A percentile compares a stretch with the other conserved stretches of the same genome.
These are phyloP conservation scores for Cladophialophora psammophila DNA, from an alignment of 2,329 filamentous ascomycete genomes.

Conservation along the genomic window DNA sequence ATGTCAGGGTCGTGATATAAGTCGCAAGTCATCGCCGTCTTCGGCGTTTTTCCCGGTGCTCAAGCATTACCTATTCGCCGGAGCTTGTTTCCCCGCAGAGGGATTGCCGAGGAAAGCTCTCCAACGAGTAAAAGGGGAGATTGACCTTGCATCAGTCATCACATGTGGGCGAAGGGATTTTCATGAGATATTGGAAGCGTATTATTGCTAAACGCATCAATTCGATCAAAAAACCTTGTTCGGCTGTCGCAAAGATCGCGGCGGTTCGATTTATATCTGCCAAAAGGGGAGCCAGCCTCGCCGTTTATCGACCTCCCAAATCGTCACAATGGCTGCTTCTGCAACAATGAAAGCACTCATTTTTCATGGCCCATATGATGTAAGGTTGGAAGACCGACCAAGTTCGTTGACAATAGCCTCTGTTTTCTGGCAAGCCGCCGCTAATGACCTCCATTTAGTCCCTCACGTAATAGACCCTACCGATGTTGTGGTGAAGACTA, in stretches of 20 bases:
- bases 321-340: not conserved
- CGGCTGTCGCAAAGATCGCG: not conserved
- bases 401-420: not conserved
- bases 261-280: not conserved
- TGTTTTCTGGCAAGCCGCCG: not conserved
- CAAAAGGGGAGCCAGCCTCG: not conserved
- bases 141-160: not conserved
- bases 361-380: constrained; percentile 24
- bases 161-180: not conserved
- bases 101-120: not conserved
- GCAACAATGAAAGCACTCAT: constrained; percentile 22
- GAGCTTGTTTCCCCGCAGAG: constrained; percentile 2
- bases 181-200: not conserved
- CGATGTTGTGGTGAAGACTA: constrained; percentile 85
- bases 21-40: not conserved
- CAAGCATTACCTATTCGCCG: not conserved
- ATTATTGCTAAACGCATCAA: not conserved
- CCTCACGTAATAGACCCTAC: constrained; percentile 56
- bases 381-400: constrained; percentile 17
- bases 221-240: not conserved
- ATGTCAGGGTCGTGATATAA: not conserved
- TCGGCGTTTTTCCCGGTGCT: not conserved
- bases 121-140: not conserved
- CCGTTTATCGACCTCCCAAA: not conserved
- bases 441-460: not conserved